These are phyloP conservation scores for Zygnema circumcarinatum DNA, from an alignment of 139 green algal species.

Conservation along the genomic window DNA sequence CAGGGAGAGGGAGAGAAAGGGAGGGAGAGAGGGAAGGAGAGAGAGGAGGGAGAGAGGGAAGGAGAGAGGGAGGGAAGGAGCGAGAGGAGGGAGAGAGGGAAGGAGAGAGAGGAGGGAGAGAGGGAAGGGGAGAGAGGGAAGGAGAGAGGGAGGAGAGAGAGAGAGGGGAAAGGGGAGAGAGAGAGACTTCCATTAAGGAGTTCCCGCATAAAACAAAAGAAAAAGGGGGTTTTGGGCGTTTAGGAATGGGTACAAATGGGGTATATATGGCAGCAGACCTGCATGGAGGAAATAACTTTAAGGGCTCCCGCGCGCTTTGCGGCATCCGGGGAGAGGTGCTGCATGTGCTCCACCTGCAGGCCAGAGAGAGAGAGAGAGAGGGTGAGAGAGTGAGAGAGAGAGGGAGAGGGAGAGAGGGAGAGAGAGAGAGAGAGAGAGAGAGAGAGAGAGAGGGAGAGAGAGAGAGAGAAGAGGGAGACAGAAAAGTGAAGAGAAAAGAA, in stretches of 20 bases:
- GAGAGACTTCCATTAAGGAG: neutral
- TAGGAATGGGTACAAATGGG: neutral
- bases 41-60: no score
- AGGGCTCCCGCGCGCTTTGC: neutral
- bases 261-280: neutral
- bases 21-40: no score
- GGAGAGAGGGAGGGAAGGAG: no score
- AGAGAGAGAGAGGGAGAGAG: neutral
- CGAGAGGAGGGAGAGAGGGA: no score
- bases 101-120: no score
- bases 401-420: neutral
- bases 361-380: neutral
- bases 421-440: neutral
- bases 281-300: neutral
- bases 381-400: neutral
- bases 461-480: neutral
- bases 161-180: neutral
- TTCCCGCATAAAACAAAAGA: neutral
- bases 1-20: no score
- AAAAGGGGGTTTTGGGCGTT: neutral
- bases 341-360: neutral
- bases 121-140: neutral
- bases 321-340: neutral
- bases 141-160: no score
- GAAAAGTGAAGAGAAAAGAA: neutral